These are phyloP conservation scores for Neurospora sp. DNA, from an alignment of 495 filamentous ascomycete species.

Conservation along the genomic window DNA sequence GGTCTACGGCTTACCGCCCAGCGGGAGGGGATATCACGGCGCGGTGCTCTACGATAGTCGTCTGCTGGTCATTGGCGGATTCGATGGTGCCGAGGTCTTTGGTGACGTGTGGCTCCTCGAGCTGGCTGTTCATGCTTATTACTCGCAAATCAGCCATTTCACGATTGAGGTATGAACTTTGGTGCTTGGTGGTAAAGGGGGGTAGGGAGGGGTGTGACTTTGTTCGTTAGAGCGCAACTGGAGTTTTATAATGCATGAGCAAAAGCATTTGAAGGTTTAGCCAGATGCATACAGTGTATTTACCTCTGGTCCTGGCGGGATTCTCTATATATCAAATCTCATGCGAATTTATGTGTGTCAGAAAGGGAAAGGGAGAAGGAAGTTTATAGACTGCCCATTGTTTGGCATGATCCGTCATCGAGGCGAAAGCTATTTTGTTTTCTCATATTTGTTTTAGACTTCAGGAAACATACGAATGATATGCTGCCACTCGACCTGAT, in stretches of 20 bases:
- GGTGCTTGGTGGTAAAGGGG: not conserved
- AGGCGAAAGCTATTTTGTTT: not conserved
- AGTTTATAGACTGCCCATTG: not conserved
- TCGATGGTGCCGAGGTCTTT: conserved; percentile 55
- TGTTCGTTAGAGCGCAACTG: not conserved
- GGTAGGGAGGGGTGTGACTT: not conserved
- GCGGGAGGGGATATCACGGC: conserved; percentile 53
- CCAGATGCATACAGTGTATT: not conserved
- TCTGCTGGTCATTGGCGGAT: conserved; percentile 51
- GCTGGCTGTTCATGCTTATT: conserved; percentile 55
- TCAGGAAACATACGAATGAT: not conserved
- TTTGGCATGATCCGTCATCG: not conserved
- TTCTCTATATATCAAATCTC: not conserved
- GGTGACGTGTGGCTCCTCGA: conserved; percentile 54
- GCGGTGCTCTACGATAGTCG: conserved; percentile 52
- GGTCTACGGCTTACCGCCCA: conserved; percentile 53
- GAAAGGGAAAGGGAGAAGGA: not conserved
- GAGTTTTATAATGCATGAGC: not conserved
- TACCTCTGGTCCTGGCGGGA: not conserved
- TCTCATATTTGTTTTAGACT: not conserved
- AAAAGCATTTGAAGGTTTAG: not conserved
- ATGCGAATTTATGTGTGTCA: not conserved
- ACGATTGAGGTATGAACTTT: conserved; percentile 47
- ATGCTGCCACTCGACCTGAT: not conserved
- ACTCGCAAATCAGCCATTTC: conserved; percentile 59